These are phyloP conservation scores for Oryza brachyantha DNA, from an alignment of 176 grass and related monocot species.

Conservation along the genomic window DNA sequence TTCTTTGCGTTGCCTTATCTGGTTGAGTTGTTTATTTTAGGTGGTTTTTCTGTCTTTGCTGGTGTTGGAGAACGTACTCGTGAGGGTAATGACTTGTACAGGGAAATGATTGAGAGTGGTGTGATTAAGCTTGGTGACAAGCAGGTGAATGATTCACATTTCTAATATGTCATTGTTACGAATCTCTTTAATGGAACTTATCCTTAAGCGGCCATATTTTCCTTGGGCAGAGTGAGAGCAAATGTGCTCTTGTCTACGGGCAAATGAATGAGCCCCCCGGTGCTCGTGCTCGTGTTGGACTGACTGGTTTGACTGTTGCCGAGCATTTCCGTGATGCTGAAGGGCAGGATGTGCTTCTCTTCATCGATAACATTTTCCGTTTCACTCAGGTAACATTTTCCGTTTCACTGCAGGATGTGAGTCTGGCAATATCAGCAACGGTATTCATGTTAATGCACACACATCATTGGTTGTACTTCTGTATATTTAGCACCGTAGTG, in stretches of 20 bases:
- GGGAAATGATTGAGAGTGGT: slow-evolving; percentile 98
- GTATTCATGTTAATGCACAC: not conserved
- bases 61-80: slow-evolving; percentile 94
- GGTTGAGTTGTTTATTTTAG: slow-evolving; percentile 39
- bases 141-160: slow-evolving; percentile 50
- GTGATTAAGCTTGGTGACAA: slow-evolving; percentile 95
- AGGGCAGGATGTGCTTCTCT: slow-evolving; percentile 97
- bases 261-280: slow-evolving; percentile 98
- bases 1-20: slow-evolving; percentile 23
- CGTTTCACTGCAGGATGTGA: slow-evolving; percentile 57
- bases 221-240: slow-evolving; percentile 67
- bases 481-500: not conserved
- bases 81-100: slow-evolving; percentile 95
- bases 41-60: slow-evolving; percentile 98
- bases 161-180: not conserved
- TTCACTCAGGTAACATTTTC: slow-evolving; percentile 99
- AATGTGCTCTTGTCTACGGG: slow-evolving; percentile 90
- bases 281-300: slow-evolving; percentile 93
- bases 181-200: slow-evolving; percentile 13
- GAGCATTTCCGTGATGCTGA: slow-evolving; percentile 98
- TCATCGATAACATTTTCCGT: slow-evolving; percentile 98
- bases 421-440: not conserved
- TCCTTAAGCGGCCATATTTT: slow-evolving; percentile 27
- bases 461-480: not conserved
- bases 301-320: slow-evolving; percentile 92